Evolutionary conservation across 192 early-diverging fungal species (phyloP).

Genomic region (Chytriomyces confervae): DNA sequence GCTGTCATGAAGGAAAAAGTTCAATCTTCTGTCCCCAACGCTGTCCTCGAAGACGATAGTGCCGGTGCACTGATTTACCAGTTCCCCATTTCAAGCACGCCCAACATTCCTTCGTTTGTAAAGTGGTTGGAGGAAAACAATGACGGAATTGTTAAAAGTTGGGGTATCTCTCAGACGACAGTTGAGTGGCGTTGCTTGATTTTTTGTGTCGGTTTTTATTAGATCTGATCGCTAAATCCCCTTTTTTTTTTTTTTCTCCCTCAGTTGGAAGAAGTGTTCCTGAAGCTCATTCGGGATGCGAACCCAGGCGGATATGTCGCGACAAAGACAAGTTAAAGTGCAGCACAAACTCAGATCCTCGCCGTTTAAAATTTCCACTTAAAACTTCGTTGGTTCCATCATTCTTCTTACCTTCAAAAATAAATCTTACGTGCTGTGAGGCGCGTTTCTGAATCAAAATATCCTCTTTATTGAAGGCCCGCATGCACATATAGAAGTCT

Average conservation of each 20-base stretch:
- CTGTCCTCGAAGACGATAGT: constrained; percentile 71
- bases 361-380: no score
- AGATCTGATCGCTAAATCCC: not conserved
- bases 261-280: constrained; percentile 74
- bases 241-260: no score
- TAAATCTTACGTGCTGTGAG: no score
- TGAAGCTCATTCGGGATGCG: constrained; percentile 54
- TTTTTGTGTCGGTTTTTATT: not conserved
- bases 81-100: constrained; percentile 58
- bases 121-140: constrained; percentile 59
- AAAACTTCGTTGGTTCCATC: no score
- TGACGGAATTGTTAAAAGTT: constrained; percentile 58
- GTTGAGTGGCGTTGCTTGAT: not conserved
- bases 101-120: constrained; percentile 58
- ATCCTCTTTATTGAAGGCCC: no score
- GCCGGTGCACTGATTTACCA: constrained; percentile 71
- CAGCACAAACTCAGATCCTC: no score
- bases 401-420: no score
- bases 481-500: no score
- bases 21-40: constrained; percentile 51
- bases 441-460: no score
- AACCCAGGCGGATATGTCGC: constrained; percentile 45
- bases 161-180: constrained; percentile 71
- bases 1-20: constrained; percentile 58
- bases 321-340: not conserved